These are phyloP conservation scores for Lactifluus subvellereus DNA, from an alignment of 768 basidiomycete species.

Conservation along the genomic window DNA sequence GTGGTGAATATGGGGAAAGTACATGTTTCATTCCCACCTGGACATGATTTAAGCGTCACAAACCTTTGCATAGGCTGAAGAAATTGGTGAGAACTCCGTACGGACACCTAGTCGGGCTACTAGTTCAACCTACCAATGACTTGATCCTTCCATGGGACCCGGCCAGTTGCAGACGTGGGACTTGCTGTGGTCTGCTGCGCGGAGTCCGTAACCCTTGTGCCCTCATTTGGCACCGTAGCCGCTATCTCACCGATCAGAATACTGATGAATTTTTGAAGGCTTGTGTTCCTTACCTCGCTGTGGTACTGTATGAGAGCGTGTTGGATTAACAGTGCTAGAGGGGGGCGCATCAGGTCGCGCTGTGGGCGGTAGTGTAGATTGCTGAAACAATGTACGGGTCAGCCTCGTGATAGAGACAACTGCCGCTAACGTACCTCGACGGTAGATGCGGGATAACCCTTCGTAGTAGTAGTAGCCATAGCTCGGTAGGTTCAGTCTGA, in stretches of 20 bases:
- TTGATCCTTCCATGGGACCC: conserved; percentile 53
- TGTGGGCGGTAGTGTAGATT: not conserved
- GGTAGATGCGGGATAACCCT: not conserved
- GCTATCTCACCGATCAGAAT: not conserved
- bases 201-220: conserved; percentile 29
- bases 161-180: conserved; percentile 22
- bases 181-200: conserved; percentile 25
- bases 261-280: not conserved
- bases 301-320: conserved; percentile 28
- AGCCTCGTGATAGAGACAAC: not conserved
- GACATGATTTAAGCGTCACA: not conserved
- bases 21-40: not conserved
- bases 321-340: conserved; percentile 29
- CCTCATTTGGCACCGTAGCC: conserved; percentile 35
- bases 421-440: not conserved
- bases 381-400: not conserved
- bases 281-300: conserved; percentile 32
- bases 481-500: not conserved
- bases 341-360: conserved; percentile 17
- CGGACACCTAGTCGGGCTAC: not conserved
- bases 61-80: conserved; percentile 18
- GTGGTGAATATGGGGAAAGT: not conserved
- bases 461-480: not conserved
- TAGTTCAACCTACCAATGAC: conserved; percentile 42
- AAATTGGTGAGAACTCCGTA: not conserved